Percentiles rank a stretch among this genome's conserved stretches.
phyloP scores from a whole-genome alignment of 371 early-diverging fungal genomes.

The Zychaea mexicana region DNA sequence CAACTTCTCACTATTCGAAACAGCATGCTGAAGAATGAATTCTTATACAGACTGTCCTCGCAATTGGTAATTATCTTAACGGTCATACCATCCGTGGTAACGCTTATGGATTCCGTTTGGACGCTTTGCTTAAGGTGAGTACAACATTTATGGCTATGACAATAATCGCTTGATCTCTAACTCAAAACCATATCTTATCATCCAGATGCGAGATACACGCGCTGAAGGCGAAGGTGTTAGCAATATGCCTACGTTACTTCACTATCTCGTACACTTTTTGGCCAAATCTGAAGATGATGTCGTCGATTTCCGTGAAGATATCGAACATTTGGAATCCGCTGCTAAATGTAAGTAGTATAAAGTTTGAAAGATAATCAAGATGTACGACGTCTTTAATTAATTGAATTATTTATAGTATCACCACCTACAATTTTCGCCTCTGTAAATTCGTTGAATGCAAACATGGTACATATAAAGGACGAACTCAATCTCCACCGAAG shows the following conservation, averaged over 20 bases:
- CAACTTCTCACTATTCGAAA: too few species aligned
- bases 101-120: slow-evolving; percentile 79
- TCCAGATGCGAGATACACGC: slow-evolving; percentile 70
- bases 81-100: slow-evolving; percentile 79
- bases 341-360: slow-evolving; percentile 56
- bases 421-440: slow-evolving; percentile 63
- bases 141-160: too few species aligned
- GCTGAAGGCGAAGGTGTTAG: slow-evolving; percentile 60
- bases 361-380: too few species aligned
- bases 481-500: slow-evolving; percentile 49
- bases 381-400: too few species aligned
- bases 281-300: slow-evolving; percentile 62
- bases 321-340: slow-evolving; percentile 71
- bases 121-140: slow-evolving; percentile 66
- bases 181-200: background rate
- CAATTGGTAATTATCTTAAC: slow-evolving; percentile 85
- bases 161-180: background rate
- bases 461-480: slow-evolving; percentile 57
- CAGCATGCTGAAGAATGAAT: too few species aligned
- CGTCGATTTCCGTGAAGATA: slow-evolving; percentile 65
- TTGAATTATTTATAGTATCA: slow-evolving; percentile 66
- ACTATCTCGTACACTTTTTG: slow-evolving; percentile 72
- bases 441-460: slow-evolving; percentile 58
- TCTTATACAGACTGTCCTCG: slow-evolving; percentile 66
- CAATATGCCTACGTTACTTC: slow-evolving; percentile 70